Evolutionary conservation across 2,329 filamentous ascomycete genomes (phyloP), one percentile per base, ranked within the genome.

Genomic region (Trichothecium roseum): DNA sequence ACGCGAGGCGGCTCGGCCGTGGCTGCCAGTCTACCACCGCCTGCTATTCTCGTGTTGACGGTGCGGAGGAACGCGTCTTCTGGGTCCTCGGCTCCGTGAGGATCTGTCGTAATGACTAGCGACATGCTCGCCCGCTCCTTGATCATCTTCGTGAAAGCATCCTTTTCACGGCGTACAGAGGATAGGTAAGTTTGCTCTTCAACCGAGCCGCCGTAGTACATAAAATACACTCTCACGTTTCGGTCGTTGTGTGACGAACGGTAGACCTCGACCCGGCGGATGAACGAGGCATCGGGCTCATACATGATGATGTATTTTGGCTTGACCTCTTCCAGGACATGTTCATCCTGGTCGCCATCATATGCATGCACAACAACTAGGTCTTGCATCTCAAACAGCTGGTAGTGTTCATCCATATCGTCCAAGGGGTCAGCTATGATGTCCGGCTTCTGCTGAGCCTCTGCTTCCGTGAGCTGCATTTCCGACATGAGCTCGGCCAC

Each of bases 221-320:
- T 78, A 55, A 96, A 96, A 62, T 95, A 98, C 1, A 94, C 88
- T 30, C 86, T 76, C 29, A 96, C 84, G 49, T 85, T 87, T 26
- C 87, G 72, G 54, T 89, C 85, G 39, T 80, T 83, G 59, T 98
- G 91, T 8, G 88, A 95, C 35, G 87, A 94, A 28, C 91, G 79
- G 59, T 96, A 98, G 2, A 96, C 88, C 55, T 98, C 91, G 15
- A 98, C 82, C 27, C 89, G 73, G 12, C 91, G 78, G 50, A 96
- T 94, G 56, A 98, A 98, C 3, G 89, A 80, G 3, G 89, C 78
- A 45, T 96, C 87, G 1, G 91, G 89, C 54, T 96, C 91, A 57
- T 95, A 98, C 91, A 98, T 96, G 62, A 98, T 83, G 40, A 98
- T 86, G 57, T 95, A 95, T 40, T 84, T 79, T 24, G 91, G 91